Conservation (phyloP, 2,329 filamentous ascomycete species). For the Graphiopsis chlorocephala region DNA sequence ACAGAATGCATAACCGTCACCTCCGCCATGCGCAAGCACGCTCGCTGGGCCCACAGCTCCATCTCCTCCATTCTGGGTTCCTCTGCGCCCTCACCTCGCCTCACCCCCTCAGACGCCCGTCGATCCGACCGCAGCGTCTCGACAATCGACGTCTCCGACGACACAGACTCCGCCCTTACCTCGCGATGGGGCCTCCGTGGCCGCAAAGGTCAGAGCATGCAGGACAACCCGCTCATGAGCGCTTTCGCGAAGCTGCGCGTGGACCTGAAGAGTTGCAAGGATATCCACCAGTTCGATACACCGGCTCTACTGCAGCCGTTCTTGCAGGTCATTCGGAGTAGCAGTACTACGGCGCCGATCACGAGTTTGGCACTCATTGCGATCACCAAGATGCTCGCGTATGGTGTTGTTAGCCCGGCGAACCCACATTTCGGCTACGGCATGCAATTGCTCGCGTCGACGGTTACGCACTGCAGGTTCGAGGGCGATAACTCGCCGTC, state of each 20-base stretch:
- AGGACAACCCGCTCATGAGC: constrained; percentile 94
- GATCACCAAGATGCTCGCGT: constrained; percentile 93
- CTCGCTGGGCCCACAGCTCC: constrained; percentile 91
- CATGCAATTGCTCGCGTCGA: constrained; percentile 91
- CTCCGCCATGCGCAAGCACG: constrained; percentile 96
- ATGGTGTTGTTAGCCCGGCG: constrained; percentile 79
- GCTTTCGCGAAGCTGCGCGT: constrained; percentile 87
- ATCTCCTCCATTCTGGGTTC: constrained; percentile 87
- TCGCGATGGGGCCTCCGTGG: constrained; percentile 91
- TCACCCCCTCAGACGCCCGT: constrained; percentile 19
- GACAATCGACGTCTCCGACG: constrained; percentile 34
- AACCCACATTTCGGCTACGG: constrained; percentile 87
- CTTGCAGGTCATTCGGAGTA: constrained; percentile 92
- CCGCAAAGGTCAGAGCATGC: constrained; percentile 94
- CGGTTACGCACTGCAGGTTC: constrained; percentile 96
- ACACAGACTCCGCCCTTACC: constrained; percentile 52
- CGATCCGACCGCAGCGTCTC: constrained; percentile 25
- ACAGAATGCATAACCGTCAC: constrained; percentile 99
- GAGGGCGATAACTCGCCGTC: constrained; percentile 93
- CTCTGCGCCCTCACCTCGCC: constrained; percentile 17
- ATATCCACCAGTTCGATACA: constrained; percentile 86
- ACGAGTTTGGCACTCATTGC: constrained; percentile 91
- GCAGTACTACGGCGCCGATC: constrained; percentile 92
- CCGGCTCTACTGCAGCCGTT: constrained; percentile 88
- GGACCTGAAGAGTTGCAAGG: constrained; percentile 81